A percentile compares a stretch with the other conserved stretches of the same genome.
These are phyloP conservation scores for Alternaria metachromatica DNA, from an alignment of 2,329 filamentous ascomycete genomes.

Conservation along the genomic window DNA sequence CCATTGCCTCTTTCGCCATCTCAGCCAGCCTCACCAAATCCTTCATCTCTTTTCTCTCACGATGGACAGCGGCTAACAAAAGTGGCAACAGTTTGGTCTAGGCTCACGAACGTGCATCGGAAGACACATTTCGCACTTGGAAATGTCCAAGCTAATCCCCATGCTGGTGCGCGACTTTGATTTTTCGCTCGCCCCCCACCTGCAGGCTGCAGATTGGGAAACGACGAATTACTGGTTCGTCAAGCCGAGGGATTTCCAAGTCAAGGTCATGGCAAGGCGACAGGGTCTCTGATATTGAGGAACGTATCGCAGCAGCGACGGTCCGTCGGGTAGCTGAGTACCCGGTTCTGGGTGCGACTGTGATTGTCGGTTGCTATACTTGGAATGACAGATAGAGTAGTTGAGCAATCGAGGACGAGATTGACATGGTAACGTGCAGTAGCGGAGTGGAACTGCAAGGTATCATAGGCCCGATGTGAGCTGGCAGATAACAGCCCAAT, in stretches of 20 bases:
- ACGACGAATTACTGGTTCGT: conserved; percentile 22
- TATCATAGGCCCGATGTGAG: background rate
- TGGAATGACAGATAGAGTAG: background rate
- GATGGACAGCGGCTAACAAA: background rate
- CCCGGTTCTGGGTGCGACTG: background rate
- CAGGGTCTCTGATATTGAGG: background rate
- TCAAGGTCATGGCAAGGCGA: conserved; percentile 8
- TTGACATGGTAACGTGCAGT: background rate
- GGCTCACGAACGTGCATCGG: conserved; percentile 30
- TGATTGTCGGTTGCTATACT: background rate
- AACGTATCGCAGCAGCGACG: background rate
- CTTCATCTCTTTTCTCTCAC: background rate
- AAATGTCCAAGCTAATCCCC: conserved; percentile 16
- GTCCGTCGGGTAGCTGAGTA: background rate
- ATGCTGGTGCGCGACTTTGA: conserved; percentile 22
- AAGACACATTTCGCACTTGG: conserved; percentile 19
- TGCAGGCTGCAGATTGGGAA: conserved; percentile 15
- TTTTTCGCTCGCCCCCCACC: conserved; percentile 12
- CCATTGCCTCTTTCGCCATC: background rate
- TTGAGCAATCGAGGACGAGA: background rate
- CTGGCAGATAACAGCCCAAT: background rate
- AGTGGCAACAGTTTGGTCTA: conserved; percentile 16
- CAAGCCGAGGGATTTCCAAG: conserved; percentile 12
- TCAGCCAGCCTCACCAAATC: background rate
- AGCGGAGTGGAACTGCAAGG: background rate